Conservation (phyloP, 495 filamentous ascomycete genomes). For the Margaritispora aquatica region DNA sequence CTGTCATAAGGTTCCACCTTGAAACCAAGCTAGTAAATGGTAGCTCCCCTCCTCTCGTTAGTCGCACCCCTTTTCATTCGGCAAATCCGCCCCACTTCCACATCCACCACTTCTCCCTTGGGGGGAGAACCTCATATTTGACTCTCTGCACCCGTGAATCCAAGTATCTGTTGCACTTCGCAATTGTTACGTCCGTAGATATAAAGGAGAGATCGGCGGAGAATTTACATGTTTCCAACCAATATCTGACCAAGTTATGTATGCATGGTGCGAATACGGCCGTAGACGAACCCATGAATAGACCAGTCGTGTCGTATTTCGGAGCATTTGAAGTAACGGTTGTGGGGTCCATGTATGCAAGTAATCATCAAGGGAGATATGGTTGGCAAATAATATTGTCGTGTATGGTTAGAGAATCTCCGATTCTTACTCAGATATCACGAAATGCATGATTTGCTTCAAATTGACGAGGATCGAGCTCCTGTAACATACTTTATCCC, state of each 20-base stretch:
- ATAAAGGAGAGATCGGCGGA: background rate
- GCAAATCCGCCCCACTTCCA: background rate
- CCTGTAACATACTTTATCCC: too few species aligned
- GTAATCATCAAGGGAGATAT: background rate
- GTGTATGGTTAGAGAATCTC: too few species aligned
- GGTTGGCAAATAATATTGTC: too few species aligned
- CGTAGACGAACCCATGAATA: background rate
- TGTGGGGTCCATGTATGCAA: background rate
- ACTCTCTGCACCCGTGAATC: too few species aligned
- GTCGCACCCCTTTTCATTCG: background rate
- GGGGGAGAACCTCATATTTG: background rate
- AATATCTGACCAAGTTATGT: background rate
- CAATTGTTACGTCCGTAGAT: background rate
- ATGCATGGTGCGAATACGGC: background rate
- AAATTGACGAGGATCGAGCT: too few species aligned
- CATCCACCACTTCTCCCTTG: background rate
- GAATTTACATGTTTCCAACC: background rate
- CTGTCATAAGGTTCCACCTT: background rate
- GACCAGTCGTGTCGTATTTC: background rate
- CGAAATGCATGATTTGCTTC: too few species aligned
- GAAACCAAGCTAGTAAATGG: background rate
- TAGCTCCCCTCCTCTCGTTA: background rate
- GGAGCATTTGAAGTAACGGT: background rate
- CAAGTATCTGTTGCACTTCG: slow-evolving; percentile 3
- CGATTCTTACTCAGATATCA: too few species aligned